phyloP scores from a whole-genome alignment of 177 flowering plant species.

The Vitis hybrid region DNA sequence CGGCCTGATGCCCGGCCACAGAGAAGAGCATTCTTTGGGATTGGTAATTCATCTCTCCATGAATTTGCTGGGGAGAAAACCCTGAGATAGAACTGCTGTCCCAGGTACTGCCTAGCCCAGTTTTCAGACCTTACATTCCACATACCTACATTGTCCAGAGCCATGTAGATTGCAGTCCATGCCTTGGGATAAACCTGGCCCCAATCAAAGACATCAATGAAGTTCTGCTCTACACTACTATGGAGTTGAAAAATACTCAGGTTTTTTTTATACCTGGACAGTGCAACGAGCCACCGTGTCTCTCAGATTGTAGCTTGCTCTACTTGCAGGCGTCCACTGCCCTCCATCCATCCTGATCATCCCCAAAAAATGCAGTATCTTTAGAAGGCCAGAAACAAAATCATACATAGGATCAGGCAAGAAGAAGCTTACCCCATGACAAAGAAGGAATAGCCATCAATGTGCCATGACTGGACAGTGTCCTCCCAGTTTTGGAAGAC shows the following conservation, averaged over 20 bases:
- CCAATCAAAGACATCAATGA: background rate
- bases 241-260: no score
- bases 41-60: conserved; percentile 79
- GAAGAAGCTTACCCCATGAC: conserved; percentile 61
- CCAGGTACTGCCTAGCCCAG: conserved; percentile 91
- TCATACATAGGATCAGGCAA: background rate
- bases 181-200: conserved; percentile 89
- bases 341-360: conserved; percentile 73
- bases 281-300: conserved; percentile 76
- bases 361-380: background rate
- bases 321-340: conserved; percentile 61
- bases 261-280: conserved; percentile 53
- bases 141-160: conserved; percentile 96
- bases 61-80: conserved; percentile 73
- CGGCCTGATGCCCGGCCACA: conserved; percentile 88
- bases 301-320: conserved; percentile 54
- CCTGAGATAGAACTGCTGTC: conserved; percentile 93
- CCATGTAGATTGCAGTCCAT: conserved; percentile 93
- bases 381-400: background rate
- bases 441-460: conserved; percentile 72
- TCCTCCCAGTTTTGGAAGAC: conserved; percentile 77
- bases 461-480: conserved; percentile 72
- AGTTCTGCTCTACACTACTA: no score
- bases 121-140: conserved; percentile 97
- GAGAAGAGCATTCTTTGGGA: conserved; percentile 85